Conservation (phyloP, 2,329 filamentous ascomycete genomes). For the Fusarium sp. region DNA sequence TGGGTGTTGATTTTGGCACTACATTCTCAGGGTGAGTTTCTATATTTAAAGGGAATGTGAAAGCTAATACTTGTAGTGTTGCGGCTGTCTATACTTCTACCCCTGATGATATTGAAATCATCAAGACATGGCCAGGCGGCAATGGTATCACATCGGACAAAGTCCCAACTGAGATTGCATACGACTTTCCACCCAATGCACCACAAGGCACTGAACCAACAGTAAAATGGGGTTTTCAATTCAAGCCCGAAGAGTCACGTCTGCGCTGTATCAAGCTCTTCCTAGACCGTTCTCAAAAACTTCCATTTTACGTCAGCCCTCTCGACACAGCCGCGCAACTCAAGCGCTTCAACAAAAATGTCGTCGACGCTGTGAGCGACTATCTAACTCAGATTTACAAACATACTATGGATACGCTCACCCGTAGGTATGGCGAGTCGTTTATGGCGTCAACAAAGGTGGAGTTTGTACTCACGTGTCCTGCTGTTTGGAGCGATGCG, state of each 20-base stretch:
- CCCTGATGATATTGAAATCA: slow-evolving; percentile 84
- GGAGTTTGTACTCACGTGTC: slow-evolving; percentile 84
- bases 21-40: slow-evolving; percentile 77
- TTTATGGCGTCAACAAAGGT: slow-evolving; percentile 83
- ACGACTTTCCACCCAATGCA: slow-evolving; percentile 56
- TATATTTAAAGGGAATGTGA: neutral
- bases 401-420: slow-evolving; percentile 83
- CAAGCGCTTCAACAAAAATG: slow-evolving; percentile 79
- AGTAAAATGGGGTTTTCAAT: slow-evolving; percentile 85
- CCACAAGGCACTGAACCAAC: slow-evolving; percentile 58
- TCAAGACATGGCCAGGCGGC: slow-evolving; percentile 86
- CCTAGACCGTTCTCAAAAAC: slow-evolving; percentile 82
- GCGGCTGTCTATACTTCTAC: slow-evolving; percentile 80
- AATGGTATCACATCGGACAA: slow-evolving; percentile 92
- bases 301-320: slow-evolving; percentile 83
- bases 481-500: slow-evolving; percentile 86
- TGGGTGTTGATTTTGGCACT: slow-evolving; percentile 87
- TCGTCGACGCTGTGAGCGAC: slow-evolving; percentile 83
- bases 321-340: slow-evolving; percentile 82
- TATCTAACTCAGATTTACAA: slow-evolving; percentile 81
- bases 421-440: slow-evolving; percentile 78
- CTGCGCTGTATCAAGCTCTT: slow-evolving; percentile 88
- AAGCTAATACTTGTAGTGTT: slow-evolving; percentile 56
- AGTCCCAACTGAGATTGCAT: slow-evolving; percentile 83
- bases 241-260: slow-evolving; percentile 80